Base-by-base conservation (phyloP, 2,329 filamentous ascomycete genomes). In the Celoporthe dispersa region DNA sequence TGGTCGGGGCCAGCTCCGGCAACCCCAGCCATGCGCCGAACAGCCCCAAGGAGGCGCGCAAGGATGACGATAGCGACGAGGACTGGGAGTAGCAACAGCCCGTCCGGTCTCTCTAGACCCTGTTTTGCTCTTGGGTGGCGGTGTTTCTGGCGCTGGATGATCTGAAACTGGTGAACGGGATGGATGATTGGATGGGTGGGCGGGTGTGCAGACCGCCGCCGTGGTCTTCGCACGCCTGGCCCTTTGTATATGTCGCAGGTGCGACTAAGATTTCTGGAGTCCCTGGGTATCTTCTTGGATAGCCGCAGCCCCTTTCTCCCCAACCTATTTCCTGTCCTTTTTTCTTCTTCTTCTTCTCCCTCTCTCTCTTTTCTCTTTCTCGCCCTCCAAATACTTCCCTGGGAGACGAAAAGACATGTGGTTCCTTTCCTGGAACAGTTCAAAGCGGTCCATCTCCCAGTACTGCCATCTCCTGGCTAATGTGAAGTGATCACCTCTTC, bases 1-100 rank as follows among this genome's bases (percentile, higher is more conserved):
- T 99, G 44, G 94, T 99, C 61, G 92, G 92, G 9, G 90, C 91
- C 7, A 85, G 89, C 61, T 94, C 92, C 66, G 92, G 92, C 64
- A 88, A 89, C 60, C 89, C 91, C 51, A 97, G 93, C 79, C 92
- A 92, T 73, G 91, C 94, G 25, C 92, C 94, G 33, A 88, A 82
- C 78, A 90, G 88, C 77, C 88, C 88, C 35, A 89, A 88, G 78
- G 87, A 87, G 44, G 76, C 82, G 25, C 83, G 82, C 72, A 87
- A 86, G 78, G 86, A 87, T 37, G 78, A 79, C 66, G 89, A 92
- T 72, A 91, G 88, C 73, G 91, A 93, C 70, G 91, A 92, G 75
- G 92, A 94, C 77, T 94, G 92, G 91, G 92, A 94, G 81, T 94
- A 85, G 69, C 66, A 14, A 62, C n/a, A 44, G 11, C n/a, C 35